Base-by-base conservation (phyloP, 192 early-diverging fungal species). In the Rhizoclosmatium globosum region DNA sequence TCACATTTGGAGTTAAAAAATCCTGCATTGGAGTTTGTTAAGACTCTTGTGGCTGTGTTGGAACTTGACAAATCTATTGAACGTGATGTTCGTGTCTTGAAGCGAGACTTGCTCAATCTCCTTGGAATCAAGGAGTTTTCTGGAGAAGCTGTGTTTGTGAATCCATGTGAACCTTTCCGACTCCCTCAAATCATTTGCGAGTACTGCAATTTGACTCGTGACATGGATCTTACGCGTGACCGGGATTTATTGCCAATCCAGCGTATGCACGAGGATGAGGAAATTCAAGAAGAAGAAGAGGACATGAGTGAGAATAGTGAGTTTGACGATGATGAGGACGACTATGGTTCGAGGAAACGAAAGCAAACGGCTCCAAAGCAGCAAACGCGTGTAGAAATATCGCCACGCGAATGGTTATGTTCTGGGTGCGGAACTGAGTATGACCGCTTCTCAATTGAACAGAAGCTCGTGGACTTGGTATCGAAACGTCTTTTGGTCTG, bases 221-320 rank as follows among this genome's bases (percentile, higher is more conserved):
- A 99, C 83, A 81, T 98, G 77, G 98, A 99, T 82, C 91, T 99
- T 72, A 95, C 93, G 68, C 91, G 96, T 46, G 95, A 97, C 67
- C 85, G 85, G 38, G 88, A 90, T 57, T 76, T 94, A 68, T 74
- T 95, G 56, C 89, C 90, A 0, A 78, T 83, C 53, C 38, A 38
- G 15, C 46, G 39, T 15, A 19, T 47, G n/a, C 42, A 21, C 7
- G 72, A 74, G 39, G 64, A 76, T 64, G 64, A 65, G 39, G 74
- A 53, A 39, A 21, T 43, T 21, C 15, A 39, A 19, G 42, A 62
- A 2, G 74, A 31, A 31, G 60, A 74, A 21, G 62, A 76, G n/a
- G 31, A 76, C 23, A 61, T 82, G 46, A 58, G 39, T 64, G 72
- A 74, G 4, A 67, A 83, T 19, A 79, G 72, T 47, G 82, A 68